Evolutionary conservation across 2,329 filamentous ascomycete genomes (phyloP).

Genomic region (Penicillium sp.): DNA sequence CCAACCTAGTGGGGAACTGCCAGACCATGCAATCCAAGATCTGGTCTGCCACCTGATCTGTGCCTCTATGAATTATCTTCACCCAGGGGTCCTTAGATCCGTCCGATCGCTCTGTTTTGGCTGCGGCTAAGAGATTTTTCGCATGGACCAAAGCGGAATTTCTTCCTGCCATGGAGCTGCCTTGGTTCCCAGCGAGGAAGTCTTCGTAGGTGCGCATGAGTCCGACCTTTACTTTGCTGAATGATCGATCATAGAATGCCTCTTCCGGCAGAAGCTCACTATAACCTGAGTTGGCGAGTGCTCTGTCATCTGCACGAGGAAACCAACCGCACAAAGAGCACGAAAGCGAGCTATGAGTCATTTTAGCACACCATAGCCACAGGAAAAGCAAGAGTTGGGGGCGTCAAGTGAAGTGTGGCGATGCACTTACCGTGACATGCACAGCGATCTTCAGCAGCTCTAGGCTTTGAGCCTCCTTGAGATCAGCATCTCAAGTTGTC

Average conservation of each 20-base stretch:
- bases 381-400: neutral
- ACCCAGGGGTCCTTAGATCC: constrained; percentile 1
- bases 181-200: constrained; percentile 15
- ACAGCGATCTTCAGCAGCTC: constrained; percentile 50
- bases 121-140: neutral
- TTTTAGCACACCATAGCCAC: neutral
- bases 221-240: neutral
- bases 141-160: neutral
- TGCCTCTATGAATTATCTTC: constrained; percentile 24
- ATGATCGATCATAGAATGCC: constrained; percentile 1
- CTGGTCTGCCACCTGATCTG: constrained; percentile 42
- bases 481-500: neutral
- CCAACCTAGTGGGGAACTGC: neutral
- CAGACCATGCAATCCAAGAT: constrained; percentile 50
- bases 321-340: constrained; percentile 32
- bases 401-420: neutral
- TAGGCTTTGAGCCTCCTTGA: constrained; percentile 44
- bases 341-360: neutral
- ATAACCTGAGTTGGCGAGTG: neutral
- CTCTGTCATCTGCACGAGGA: neutral
- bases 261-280: constrained; percentile 4
- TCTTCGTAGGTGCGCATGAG: neutral
- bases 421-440: constrained; percentile 44
- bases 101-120: neutral
- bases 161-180: neutral